phyloP scores from a whole-genome alignment of 2,329 filamentous ascomycete genomes.

The Hymenoscyphus fraxineus region DNA sequence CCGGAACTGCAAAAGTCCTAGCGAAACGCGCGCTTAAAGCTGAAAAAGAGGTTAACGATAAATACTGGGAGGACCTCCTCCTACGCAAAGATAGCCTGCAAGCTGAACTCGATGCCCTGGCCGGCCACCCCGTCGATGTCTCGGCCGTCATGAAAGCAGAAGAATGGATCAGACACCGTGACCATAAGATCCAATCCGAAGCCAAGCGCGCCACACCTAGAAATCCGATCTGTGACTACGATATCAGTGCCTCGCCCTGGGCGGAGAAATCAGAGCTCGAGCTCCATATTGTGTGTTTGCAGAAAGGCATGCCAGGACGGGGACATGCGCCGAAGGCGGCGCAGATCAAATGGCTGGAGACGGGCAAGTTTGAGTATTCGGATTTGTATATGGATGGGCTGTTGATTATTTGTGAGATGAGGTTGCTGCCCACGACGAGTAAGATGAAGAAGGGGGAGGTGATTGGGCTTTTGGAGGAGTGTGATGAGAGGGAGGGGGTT shows the following conservation, averaged over 20 bases:
- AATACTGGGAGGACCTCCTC: background rate
- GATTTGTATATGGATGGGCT: conserved; percentile 18
- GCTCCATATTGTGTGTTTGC: conserved; percentile 14
- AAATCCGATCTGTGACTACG: conserved; percentile 17
- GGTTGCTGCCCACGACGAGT: conserved; percentile 6
- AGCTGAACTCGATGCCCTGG: background rate
- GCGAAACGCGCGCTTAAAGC: background rate
- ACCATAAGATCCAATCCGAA: background rate
- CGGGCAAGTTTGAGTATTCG: conserved; percentile 20
- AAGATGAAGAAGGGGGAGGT: conserved; percentile 18
- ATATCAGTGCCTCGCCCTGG: conserved; percentile 24
- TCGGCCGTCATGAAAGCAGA: background rate
- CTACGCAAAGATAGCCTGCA: background rate
- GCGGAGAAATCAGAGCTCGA: conserved; percentile 16
- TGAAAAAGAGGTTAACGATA: background rate
- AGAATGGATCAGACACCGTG: background rate
- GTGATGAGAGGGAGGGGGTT: conserved; percentile 11
- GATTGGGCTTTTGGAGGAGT: conserved; percentile 12
- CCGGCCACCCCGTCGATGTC: background rate
- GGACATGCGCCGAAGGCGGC: conserved; percentile 17
- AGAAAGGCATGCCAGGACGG: conserved; percentile 16
- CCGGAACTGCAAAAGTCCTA: background rate
- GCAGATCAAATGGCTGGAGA: conserved; percentile 24
- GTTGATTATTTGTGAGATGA: conserved; percentile 9
- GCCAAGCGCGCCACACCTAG: background rate